Evolutionary conservation across 1,284 basidiomycete species (phyloP), one percentile per base, ranked within the genome.

Genomic region (Ustilago nuda): DNA sequence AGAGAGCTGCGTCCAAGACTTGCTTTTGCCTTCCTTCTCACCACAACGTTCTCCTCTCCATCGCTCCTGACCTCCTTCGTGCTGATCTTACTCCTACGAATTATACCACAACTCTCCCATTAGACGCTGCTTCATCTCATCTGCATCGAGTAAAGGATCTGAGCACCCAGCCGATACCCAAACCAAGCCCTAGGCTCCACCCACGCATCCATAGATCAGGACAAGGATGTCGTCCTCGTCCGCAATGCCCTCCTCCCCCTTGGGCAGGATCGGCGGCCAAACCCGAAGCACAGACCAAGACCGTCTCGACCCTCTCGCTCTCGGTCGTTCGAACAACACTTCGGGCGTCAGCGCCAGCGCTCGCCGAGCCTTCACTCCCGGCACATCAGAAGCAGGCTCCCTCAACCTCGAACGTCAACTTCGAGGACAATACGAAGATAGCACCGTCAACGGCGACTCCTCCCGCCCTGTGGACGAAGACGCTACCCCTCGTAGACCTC

Each of bases 1-100:
- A 27, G n/a, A 19, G 53, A 23, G 13, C 33, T 17, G 19, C 56
- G 51, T 23, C 48, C 58, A 54, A 46, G 39, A 61, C 52, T 36
- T 92, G 54, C 87, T 87, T 51, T 91, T 89, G 88, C 8, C 15
- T 30, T 33, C 86, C 88, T 36, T 81, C 80, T 11, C 83, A 84
- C 76, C 52, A 19, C 59, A 35, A 33, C 35, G 15, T 27, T 67
- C 46, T 19, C 66, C 70, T 79, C 53, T 61, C 66, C 37, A 36
- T n/a, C 35, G 23, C 33, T 36, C 6, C 35, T 35, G 8, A 43
- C 23, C 19, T 17, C 17, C 27, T 12, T 35, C 12, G 4, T 5
- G 15, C 37, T 33, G 15, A 8, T 17, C 15, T 19, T 35, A 8
- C 56, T n/a, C 41, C 39, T 9, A 12, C 35, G 5, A 9, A 17